Conservation (phyloP, 805 yeast genomes). For the Candida tibetensis region DNA sequence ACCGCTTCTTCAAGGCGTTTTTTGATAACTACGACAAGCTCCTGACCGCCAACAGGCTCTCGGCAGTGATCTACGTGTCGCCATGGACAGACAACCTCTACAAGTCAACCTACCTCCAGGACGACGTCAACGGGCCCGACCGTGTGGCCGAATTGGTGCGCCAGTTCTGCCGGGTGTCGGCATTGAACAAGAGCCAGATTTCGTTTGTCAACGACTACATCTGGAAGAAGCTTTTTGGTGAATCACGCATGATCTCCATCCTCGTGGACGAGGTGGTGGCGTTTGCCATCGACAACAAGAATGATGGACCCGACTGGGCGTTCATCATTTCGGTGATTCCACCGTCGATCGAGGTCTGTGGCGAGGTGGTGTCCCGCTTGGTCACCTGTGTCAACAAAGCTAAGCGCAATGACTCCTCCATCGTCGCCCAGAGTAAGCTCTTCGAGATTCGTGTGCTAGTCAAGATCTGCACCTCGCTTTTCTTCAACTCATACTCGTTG, state of each 20-base stretch:
- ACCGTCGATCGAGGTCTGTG: slow-evolving; percentile 73
- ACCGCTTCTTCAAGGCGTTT: slow-evolving; percentile 55
- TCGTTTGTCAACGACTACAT: slow-evolving; percentile 55
- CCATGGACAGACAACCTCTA: slow-evolving; percentile 77
- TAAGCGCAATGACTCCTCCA: slow-evolving; percentile 38
- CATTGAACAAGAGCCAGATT: slow-evolving; percentile 45
- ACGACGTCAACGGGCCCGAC: slow-evolving; percentile 58
- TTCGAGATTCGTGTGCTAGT: slow-evolving; percentile 69
- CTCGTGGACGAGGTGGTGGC: slow-evolving; percentile 73
- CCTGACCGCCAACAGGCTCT: slow-evolving; percentile 31
- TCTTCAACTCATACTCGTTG: slow-evolving; percentile 65
- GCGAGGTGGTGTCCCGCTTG: slow-evolving; percentile 57
- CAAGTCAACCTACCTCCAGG: slow-evolving; percentile 51
- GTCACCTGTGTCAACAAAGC: slow-evolving; percentile 53
- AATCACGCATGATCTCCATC: slow-evolving; percentile 53
- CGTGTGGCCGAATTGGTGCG: slow-evolving; percentile 60
- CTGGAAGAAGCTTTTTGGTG: slow-evolving; percentile 66
- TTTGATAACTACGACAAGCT: slow-evolving; percentile 42
- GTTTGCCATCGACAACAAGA: slow-evolving; percentile 71
- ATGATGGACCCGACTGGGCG: slow-evolving; percentile 71
- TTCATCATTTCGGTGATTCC: slow-evolving; percentile 61
- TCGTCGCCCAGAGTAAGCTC: slow-evolving; percentile 50
- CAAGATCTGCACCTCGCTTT: slow-evolving; percentile 58
- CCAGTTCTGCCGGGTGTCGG: slow-evolving; percentile 57
- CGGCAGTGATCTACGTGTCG: slow-evolving; percentile 51